These are phyloP conservation scores for Gossypium sturtianum DNA, from an alignment of 345 rosid species.

Conservation along the genomic window DNA sequence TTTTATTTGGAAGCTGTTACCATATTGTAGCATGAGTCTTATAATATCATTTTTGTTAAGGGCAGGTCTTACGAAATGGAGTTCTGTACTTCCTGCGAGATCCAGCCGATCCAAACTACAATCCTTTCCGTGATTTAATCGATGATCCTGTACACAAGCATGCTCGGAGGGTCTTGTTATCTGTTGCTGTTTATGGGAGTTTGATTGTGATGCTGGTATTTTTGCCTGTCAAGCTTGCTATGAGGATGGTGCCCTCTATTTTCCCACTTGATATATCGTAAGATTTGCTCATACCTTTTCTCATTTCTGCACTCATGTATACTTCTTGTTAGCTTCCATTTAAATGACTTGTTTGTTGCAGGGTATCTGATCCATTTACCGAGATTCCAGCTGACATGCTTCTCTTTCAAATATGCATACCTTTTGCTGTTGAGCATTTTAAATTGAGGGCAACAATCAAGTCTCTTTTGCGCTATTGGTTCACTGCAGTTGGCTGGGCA, in stretches of 20 bases:
- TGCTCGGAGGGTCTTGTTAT: conserved; percentile 88
- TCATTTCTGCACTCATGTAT: conserved; percentile 3
- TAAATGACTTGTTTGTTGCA: conserved; percentile 29
- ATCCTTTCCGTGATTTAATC: conserved; percentile 96
- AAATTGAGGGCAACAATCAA: conserved; percentile 83
- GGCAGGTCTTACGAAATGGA: conserved; percentile 85
- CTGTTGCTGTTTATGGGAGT: conserved; percentile 95
- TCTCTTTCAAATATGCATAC: conserved; percentile 92
- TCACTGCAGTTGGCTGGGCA: conserved; percentile 91
- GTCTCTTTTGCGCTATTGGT: conserved; percentile 90
- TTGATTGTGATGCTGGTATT: conserved; percentile 97
- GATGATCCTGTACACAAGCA: conserved; percentile 99
- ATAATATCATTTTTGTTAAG: conserved; percentile 13
- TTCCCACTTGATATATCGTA: conserved; percentile 97
- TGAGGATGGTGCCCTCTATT: conserved; percentile 76
- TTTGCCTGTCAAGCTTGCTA: conserved; percentile 96
- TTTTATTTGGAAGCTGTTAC: background rate
- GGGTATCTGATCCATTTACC: conserved; percentile 95
- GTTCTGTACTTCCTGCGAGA: conserved; percentile 91
- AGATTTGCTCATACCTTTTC: conserved; percentile 22
- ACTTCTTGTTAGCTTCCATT: conserved; percentile 1
- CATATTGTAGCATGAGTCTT: background rate
- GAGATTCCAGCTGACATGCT: conserved; percentile 99
- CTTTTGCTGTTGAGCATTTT: conserved; percentile 91
- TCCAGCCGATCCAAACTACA: conserved; percentile 98